Base-by-base conservation (phyloP, 805 yeast genomes). In the Candida nanaspora region DNA sequence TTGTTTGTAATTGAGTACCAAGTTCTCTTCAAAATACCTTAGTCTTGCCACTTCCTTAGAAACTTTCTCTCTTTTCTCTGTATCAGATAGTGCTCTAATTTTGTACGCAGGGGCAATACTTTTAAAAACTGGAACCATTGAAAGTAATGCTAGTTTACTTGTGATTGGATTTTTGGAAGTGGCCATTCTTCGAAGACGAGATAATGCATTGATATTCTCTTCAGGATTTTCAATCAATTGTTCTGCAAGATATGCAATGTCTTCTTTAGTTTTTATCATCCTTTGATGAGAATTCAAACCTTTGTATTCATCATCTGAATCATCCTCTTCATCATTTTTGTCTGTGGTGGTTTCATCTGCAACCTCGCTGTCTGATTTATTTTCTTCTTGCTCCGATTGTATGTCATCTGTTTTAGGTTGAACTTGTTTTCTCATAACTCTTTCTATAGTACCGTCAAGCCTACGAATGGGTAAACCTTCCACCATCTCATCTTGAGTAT, bases 201-300 rank as follows among this genome's bases (percentile, higher is more conserved):
- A 71, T 11, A 89, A 65, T 23, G 78, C 67, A 13, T 74, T 56
- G 7, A 82, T 69, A 52, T 89, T 76, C 53, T 86, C 95, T 59
- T 93, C 98, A 6, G 98, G 96, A 43, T 86, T 86, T 56, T 88
- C 95, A 52, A 78, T 78, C 28, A 91, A 63, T 33, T 74, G 73
- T 31, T 86, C 84, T 1, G 95, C 96, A 37, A 82, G 60, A 16
- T 74, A 78, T 0, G 98, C 96, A 33, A 93, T 75, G 41, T 84
- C 86, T 62, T 88, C 97, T 53, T 88, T 85, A 33, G 84, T 66
- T 42, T 75, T 72, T 6, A 70, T 50, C 21, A 86, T 65, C 41
- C 68, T 69, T 56, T 83, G 83, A 42, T 59, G 63, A 1, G 78
- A 76, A 0, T 74, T 52, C 13, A 72, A 52, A 6, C 65, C 70